A percentile compares a stretch with the other conserved stretches of the same genome.
phyloP scores from a whole-genome alignment of 176 grass and related monocot genomes.

The Thalia dealbata region DNA sequence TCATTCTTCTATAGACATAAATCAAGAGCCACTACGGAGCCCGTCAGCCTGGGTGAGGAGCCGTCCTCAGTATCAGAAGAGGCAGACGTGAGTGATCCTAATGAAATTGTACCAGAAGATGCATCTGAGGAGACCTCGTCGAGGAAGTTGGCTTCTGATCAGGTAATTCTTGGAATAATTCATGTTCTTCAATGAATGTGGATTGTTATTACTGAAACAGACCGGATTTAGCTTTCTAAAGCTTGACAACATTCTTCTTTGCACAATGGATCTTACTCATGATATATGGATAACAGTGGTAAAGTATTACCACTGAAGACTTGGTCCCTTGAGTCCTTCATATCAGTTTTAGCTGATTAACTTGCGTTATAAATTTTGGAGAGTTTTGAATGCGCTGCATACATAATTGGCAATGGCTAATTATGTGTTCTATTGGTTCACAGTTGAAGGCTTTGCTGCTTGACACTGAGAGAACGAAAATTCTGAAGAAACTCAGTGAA shows the following conservation, averaged over 20 bases:
- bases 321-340: background rate
- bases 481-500: constrained; percentile 87
- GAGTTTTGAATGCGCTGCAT: background rate
- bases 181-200: background rate
- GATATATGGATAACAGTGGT: background rate
- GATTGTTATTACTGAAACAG: background rate
- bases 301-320: background rate
- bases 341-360: background rate
- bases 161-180: constrained; percentile 31
- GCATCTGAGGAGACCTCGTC: constrained; percentile 30
- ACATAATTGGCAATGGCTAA: constrained; percentile 13
- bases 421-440: constrained; percentile 26
- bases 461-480: constrained; percentile 60
- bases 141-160: constrained; percentile 25
- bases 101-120: constrained; percentile 19
- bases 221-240: background rate
- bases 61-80: constrained; percentile 17
- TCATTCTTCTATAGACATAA: constrained; percentile 23
- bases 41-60: constrained; percentile 48
- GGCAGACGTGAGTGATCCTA: constrained; percentile 22
- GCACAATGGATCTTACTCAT: background rate
- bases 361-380: background rate
- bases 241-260: background rate
- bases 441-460: constrained; percentile 78
- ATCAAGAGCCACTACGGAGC: constrained; percentile 36